These are phyloP conservation scores for Bassia scoparia DNA, from an alignment of 148 eudicot species.

Conservation along the genomic window DNA sequence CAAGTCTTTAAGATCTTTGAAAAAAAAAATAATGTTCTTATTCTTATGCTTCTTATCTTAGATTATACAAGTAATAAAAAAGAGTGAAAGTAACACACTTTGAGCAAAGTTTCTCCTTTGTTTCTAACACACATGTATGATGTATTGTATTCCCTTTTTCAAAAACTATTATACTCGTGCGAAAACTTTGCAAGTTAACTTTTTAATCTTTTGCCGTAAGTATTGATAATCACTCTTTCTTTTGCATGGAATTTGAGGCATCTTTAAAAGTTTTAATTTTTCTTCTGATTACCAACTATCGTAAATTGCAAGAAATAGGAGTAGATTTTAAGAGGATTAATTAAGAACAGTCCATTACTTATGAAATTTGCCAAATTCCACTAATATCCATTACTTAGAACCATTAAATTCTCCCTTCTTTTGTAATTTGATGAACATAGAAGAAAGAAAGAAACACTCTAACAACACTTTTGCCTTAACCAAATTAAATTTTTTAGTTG, in stretches of 20 bases:
- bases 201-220: constrained; percentile 1
- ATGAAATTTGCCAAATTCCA: constrained; percentile 1
- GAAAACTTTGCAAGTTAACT: constrained; percentile 8
- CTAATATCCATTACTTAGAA: constrained; percentile 3
- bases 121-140: constrained; percentile 32
- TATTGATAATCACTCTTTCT: constrained; percentile 6
- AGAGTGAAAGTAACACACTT: not conserved
- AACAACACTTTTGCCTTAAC: not conserved
- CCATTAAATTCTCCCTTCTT: constrained; percentile 11
- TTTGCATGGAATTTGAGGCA: constrained; percentile 18
- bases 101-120: constrained; percentile 29
- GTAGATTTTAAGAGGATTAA: not conserved
- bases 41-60: constrained; percentile 26
- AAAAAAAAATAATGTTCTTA: constrained; percentile 27
- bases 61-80: not conserved
- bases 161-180: constrained; percentile 23
- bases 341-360: not conserved
- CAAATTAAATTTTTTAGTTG: not conserved
- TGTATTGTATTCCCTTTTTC: constrained; percentile 11
- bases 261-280: not conserved
- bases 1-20: constrained; percentile 19
- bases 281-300: not conserved
- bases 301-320: not conserved
- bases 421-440: not conserved
- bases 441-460: not conserved